Evolutionary conservation across 495 filamentous ascomycete species (phyloP), one percentile per base, ranked within the genome.

Genomic region (Pyrenula massariospora): DNA sequence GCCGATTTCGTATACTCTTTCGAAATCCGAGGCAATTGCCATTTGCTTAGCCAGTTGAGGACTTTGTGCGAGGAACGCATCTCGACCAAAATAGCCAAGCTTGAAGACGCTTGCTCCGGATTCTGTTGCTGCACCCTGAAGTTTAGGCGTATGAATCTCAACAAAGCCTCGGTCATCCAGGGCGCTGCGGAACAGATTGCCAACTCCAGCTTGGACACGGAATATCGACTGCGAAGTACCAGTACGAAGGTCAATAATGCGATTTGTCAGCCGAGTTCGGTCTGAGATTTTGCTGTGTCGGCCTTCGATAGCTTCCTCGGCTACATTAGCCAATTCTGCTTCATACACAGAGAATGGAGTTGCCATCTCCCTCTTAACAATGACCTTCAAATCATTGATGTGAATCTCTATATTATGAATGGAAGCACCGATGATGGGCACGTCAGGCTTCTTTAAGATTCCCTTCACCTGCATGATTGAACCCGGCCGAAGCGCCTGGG

Each of bases 21-120:
- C 84, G 59, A 92, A 83, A 53, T 93, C 91, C 51, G 89, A 87
- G 12, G 90, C 88, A 59, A 96, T 93, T 57, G 89, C 84, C 78
- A 92, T 88, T 65, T 97, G 92, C 72, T 97, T 96, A 57, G 93
- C 91, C 58, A 97, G 79, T 68, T 97, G 92, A 22, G 92, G 91
- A 36, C 86, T 91, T 67, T 96, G 91, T 11, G 90, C 91, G 3
- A 95, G 74, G 73, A 82, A 96, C 1, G 88, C 90, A 52, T 85
- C 74, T 60, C 86, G 79, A 47, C 83, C 85, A 64, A 95, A 96
- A 72, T 96, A 96, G 25, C 86, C 80, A 31, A 95, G 76, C 54
- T 85, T 77, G 76, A 96, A 96, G 10, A 96, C 91, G 68, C 92
- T 95, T 48, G 87, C 83, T 50, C 92, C 92, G 52, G 90, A 93